Base-by-base conservation (phyloP, 2,329 filamentous ascomycete genomes). In the Penicillium brasilianum region DNA sequence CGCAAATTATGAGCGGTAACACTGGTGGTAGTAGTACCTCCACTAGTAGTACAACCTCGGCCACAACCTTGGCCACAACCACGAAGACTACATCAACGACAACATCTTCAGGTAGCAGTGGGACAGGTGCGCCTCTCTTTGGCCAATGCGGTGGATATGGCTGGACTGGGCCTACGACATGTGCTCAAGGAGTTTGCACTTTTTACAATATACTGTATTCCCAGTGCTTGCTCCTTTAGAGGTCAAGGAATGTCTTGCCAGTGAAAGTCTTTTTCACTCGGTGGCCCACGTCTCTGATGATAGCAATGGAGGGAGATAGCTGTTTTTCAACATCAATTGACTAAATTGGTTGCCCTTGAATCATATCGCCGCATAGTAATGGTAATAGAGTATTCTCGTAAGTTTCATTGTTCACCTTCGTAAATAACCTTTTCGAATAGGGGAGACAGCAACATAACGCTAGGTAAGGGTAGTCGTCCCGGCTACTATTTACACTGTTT, bases 1-100 rank as follows among this genome's bases (percentile, higher is more conserved):
- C 63, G 11, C 48, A 57, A 9, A 62, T 66, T 34, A 41, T 59
- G 13, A 66, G 64, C 11, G 62, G 64, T 56, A 53, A 28, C 39
- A 54, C 49, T 20, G 49, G 55, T 18, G 50, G 50, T 10, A 30
- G 30, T 4, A 41, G 48, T 18, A 36, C 48, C 18, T 30, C 32
- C 3, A 20, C 48, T 13, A 32, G 30, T 9, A 52, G 34, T 25
- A 53, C n/a, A n/a, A n/a, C n/a, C n/a, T n/a, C n/a, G n/a, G n/a
- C 50, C 36, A 53, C 32, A 4, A n/a, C n/a, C n/a, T 18, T 53
- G 7, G 11, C 50, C 20, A 53, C 50, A 5, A 41, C 50, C 20
- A 53, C 50, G 9, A 53, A 53, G 20, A 34, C 50, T n/a, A 39
- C 50, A 28, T 37, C 50, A 11, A 53, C 50, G 8, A 53, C 36